Conservation (phyloP, 352 stramenopile genomes). For the Poterioochromonas sp. region DNA sequence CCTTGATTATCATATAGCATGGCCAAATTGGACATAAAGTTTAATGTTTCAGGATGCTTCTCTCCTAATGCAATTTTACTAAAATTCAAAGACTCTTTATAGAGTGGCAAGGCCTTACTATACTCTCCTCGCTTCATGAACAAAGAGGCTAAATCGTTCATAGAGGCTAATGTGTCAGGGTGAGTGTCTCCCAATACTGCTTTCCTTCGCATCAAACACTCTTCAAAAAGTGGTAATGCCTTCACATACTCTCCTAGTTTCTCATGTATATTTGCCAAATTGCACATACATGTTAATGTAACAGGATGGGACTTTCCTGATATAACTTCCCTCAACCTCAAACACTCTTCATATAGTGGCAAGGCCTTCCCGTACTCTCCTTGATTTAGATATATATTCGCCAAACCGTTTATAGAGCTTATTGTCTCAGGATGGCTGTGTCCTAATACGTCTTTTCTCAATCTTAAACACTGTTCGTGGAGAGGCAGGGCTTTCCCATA, state of each 20-base stretch:
- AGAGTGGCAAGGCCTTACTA: not conserved
- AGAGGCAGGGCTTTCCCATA: not conserved
- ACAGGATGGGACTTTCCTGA: not conserved
- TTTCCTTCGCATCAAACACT: not conserved
- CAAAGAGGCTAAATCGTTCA: not conserved
- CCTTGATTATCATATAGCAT: not conserved
- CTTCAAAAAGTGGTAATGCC: not conserved
- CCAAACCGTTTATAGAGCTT: not conserved
- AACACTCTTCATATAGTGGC: not conserved
- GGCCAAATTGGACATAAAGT: not conserved
- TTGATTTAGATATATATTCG: not conserved
- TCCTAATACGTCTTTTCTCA: not conserved
- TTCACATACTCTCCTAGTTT: not conserved
- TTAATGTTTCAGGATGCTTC: not conserved
- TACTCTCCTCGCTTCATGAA: not conserved
- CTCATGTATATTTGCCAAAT: not conserved
- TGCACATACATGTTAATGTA: not conserved
- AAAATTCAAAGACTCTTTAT: not conserved
- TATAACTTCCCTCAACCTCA: not conserved
- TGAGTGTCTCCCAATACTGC: not conserved
- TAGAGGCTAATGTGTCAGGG: not conserved
- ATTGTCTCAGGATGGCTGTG: not conserved
- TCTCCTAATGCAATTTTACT: not conserved
- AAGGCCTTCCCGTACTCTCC: not conserved
- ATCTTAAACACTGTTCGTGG: not conserved